Conservation (phyloP, 768 basidiomycete species). For the Russula compacta region DNA sequence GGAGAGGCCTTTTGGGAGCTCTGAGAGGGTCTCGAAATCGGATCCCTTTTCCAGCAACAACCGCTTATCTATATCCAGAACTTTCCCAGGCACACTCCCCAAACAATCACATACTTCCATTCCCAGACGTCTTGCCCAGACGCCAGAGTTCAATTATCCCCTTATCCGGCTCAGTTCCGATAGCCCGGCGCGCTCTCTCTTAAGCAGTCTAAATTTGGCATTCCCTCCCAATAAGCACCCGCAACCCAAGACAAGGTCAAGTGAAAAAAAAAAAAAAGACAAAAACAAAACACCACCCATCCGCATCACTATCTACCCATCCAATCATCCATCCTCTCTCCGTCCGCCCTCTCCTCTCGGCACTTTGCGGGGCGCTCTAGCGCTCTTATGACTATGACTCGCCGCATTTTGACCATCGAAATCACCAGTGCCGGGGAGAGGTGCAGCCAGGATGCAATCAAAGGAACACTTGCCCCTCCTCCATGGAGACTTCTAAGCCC, state of each 20-base stretch:
- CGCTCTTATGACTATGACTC: slow-evolving; percentile 9
- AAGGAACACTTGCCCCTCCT: not conserved
- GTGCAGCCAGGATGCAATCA: not conserved
- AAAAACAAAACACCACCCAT: not conserved
- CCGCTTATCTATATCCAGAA: slow-evolving; percentile 24
- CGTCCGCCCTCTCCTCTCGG: slow-evolving; percentile 1
- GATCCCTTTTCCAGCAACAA: slow-evolving; percentile 23
- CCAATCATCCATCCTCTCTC: not conserved
- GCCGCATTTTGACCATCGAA: slow-evolving; percentile 18
- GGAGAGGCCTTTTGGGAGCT: slow-evolving; percentile 19
- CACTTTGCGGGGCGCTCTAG: slow-evolving; percentile 14
- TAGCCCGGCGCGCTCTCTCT: slow-evolving; percentile 2
- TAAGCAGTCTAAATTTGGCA: not conserved
- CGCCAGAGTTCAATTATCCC: slow-evolving; percentile 19
- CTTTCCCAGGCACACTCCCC: slow-evolving; percentile 21
- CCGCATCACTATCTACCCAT: slow-evolving; percentile 8
- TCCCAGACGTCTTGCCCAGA: slow-evolving; percentile 19
- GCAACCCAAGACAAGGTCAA: not conserved
- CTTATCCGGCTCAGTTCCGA: slow-evolving; percentile 15
- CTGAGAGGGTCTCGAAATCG: slow-evolving; percentile 20
- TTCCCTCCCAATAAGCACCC: slow-evolving; percentile 13
- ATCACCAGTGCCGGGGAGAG: not conserved
- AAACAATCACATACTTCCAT: slow-evolving; percentile 21
- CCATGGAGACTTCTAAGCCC: not conserved
- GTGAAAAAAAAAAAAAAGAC: not conserved